These are phyloP conservation scores for Camillea tinctor DNA, from an alignment of 2,329 filamentous ascomycete genomes.

Conservation along the genomic window DNA sequence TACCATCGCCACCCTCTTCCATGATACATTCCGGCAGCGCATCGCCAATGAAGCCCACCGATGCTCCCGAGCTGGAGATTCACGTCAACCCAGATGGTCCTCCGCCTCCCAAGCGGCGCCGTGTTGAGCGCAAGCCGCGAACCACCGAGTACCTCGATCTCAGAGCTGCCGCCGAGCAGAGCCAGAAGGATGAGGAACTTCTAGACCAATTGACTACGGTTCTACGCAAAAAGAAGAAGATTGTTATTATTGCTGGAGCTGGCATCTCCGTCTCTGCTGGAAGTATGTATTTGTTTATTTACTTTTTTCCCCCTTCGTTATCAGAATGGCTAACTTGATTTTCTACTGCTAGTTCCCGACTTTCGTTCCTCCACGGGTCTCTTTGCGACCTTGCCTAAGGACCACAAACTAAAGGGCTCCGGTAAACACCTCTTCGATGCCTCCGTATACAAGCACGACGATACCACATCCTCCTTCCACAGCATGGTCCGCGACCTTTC, in stretches of 20 bases:
- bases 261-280: slow-evolving; percentile 97
- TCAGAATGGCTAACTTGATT: slow-evolving; percentile 20
- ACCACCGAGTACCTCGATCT: slow-evolving; percentile 83
- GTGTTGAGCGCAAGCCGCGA: slow-evolving; percentile 60
- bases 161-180: slow-evolving; percentile 46
- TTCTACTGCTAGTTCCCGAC: slow-evolving; percentile 68
- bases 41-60: slow-evolving; percentile 48
- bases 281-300: slow-evolving; percentile 40
- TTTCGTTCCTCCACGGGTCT: slow-evolving; percentile 90
- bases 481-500: slow-evolving; percentile 92
- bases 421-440: slow-evolving; percentile 97
- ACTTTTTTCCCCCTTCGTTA: slow-evolving; percentile 11
- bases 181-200: slow-evolving; percentile 53
- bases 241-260: slow-evolving; percentile 93
- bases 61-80: slow-evolving; percentile 39
- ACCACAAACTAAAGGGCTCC: slow-evolving; percentile 89
- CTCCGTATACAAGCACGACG: slow-evolving; percentile 91
- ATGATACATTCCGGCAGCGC: slow-evolving; percentile 47
- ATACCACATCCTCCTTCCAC: slow-evolving; percentile 87
- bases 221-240: slow-evolving; percentile 87
- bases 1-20: slow-evolving; percentile 53
- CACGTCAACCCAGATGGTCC: slow-evolving; percentile 53
- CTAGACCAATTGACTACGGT: slow-evolving; percentile 71
- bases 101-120: slow-evolving; percentile 74
- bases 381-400: slow-evolving; percentile 78